phyloP scores from a whole-genome alignment of 768 basidiomycete genomes.

The Russula brevipes region DNA sequence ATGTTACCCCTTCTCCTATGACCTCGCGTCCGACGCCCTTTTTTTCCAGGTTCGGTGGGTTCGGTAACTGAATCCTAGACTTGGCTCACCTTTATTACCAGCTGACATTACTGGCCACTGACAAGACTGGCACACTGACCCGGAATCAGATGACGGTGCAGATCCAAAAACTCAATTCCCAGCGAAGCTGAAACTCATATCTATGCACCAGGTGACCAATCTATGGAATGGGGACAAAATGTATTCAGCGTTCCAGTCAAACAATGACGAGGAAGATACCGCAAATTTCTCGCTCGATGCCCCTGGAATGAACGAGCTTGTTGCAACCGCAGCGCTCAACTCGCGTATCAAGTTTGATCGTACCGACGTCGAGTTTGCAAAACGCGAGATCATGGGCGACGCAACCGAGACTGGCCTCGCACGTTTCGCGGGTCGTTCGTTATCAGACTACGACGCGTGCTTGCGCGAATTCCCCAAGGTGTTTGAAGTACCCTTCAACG shows the following conservation, averaged over 20 bases:
- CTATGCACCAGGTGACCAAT: slow-evolving; percentile 46
- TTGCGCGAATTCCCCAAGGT: slow-evolving; percentile 49
- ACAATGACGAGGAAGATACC: slow-evolving; percentile 58
- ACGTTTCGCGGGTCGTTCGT: slow-evolving; percentile 56
- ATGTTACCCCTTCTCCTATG: neutral
- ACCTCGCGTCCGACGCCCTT: slow-evolving; percentile 22
- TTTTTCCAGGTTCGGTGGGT: slow-evolving; percentile 10
- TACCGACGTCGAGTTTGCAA: slow-evolving; percentile 54
- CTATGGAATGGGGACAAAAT: slow-evolving; percentile 60
- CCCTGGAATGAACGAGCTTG: slow-evolving; percentile 59
- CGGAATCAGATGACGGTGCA: slow-evolving; percentile 64
- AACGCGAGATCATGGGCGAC: slow-evolving; percentile 60
- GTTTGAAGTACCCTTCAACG: slow-evolving; percentile 74
- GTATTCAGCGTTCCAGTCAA: slow-evolving; percentile 62
- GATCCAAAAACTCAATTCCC: neutral
- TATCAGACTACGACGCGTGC: slow-evolving; percentile 51
- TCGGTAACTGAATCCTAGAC: slow-evolving; percentile 15
- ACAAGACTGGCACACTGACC: slow-evolving; percentile 68
- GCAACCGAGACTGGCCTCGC: slow-evolving; percentile 73
- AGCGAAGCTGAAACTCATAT: neutral
- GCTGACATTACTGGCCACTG: slow-evolving; percentile 63
- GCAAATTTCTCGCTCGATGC: slow-evolving; percentile 45
- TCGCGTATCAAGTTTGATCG: slow-evolving; percentile 67
- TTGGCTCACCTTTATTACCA: slow-evolving; percentile 25
- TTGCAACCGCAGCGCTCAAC: slow-evolving; percentile 60